Percentiles rank a stretch among this genome's conserved stretches.
These are phyloP conservation scores for Ascochyta rabiei DNA, from an alignment of 2,329 filamentous ascomycete genomes.

Conservation along the genomic window DNA sequence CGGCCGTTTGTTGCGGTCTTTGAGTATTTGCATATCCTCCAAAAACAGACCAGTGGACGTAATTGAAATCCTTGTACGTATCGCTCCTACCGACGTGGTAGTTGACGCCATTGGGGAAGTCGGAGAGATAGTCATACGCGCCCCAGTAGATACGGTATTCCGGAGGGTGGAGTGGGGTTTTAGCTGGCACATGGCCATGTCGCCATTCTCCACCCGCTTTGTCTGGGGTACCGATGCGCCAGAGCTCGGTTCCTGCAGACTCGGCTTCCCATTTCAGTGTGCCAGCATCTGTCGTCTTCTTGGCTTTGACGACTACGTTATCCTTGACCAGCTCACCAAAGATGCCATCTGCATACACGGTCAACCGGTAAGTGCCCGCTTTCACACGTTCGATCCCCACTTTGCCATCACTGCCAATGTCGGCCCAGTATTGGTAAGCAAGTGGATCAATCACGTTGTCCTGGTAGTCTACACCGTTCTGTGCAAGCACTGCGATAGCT, in stretches of 20 bases:
- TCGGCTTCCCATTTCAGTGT: constrained; percentile 58
- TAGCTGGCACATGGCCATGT: constrained; percentile 61
- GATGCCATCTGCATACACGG: constrained; percentile 66
- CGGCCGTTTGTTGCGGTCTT: constrained; percentile 37
- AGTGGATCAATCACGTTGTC: constrained; percentile 62
- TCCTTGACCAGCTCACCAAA: constrained; percentile 67
- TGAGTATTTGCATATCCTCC: constrained; percentile 61
- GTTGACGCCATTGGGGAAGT: constrained; percentile 64
- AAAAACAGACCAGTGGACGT: constrained; percentile 70
- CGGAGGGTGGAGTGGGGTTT: constrained; percentile 53
- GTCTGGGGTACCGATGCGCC: constrained; percentile 67
- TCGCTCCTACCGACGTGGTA: constrained; percentile 60
- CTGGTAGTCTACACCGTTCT: constrained; percentile 61
- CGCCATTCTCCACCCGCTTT: constrained; percentile 66
- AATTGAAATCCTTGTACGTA: constrained; percentile 63
- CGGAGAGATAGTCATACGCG: constrained; percentile 63
- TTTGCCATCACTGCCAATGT: constrained; percentile 53
- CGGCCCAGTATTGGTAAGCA: constrained; percentile 68
- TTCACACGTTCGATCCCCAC: constrained; percentile 62
- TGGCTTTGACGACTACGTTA: constrained; percentile 53
- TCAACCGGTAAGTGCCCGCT: constrained; percentile 65
- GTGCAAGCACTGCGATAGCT: constrained; percentile 62
- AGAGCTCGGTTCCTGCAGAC: constrained; percentile 63
- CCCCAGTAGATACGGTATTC: constrained; percentile 68
- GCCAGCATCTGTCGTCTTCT: constrained; percentile 39